Conservation (phyloP, 257 asterid species). For the Jacaranda mimosifolia region DNA sequence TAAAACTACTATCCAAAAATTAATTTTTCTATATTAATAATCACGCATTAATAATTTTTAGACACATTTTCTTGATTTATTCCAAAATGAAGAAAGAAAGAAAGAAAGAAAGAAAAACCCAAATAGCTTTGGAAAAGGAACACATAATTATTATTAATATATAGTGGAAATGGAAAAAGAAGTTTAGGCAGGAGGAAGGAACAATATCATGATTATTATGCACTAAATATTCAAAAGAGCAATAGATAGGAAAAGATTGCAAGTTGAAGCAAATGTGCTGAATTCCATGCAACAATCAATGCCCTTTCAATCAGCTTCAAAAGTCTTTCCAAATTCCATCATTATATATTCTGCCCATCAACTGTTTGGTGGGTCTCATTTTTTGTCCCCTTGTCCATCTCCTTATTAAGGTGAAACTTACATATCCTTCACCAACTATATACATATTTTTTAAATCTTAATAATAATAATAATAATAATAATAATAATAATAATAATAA, state of each 20-base stretch:
- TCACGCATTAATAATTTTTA: too few species aligned
- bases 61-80: too few species aligned
- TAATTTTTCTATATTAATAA: too few species aligned
- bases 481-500: not conserved
- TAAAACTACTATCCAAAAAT: too few species aligned
- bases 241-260: slow-evolving; percentile 56
- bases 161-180: slow-evolving; percentile 55
- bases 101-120: not conserved
- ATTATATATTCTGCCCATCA: slow-evolving; percentile 45
- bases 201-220: slow-evolving; percentile 70
- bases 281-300: slow-evolving; percentile 95
- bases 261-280: slow-evolving; percentile 77
- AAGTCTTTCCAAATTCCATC: slow-evolving; percentile 61
- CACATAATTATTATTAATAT: too few species aligned
- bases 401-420: slow-evolving; percentile 39
- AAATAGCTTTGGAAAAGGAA: not conserved
- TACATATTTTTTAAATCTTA: not conserved
- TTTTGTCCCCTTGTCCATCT: slow-evolving; percentile 36
- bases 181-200: slow-evolving; percentile 45
- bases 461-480: not conserved
- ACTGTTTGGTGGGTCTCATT: slow-evolving; percentile 45
- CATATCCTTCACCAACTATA: slow-evolving; percentile 21
- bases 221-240: slow-evolving; percentile 56
- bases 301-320: slow-evolving; percentile 55
- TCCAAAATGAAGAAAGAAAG: too few species aligned